phyloP scores from a whole-genome alignment of 2,329 filamentous ascomycete species.

The Sporothrix euskadiensis region DNA sequence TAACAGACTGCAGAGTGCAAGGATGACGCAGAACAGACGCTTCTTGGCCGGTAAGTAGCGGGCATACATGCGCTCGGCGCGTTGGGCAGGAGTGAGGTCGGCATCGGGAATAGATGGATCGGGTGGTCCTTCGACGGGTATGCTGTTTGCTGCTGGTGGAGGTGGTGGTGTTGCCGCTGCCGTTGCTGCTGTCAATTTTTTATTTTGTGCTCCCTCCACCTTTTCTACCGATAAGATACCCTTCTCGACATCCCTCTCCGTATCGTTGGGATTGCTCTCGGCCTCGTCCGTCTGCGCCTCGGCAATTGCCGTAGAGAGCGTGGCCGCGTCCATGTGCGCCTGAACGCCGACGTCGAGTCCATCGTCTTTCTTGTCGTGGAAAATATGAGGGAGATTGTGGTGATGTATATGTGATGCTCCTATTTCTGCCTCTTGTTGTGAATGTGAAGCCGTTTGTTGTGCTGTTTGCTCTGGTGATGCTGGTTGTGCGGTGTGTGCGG shows the following conservation, averaged over 20 bases:
- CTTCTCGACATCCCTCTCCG: conserved; percentile 7
- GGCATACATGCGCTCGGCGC: conserved; percentile 24
- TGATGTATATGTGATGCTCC: background rate
- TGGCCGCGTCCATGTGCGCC: conserved; percentile 3
- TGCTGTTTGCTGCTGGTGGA: background rate
- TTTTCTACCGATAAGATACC: background rate
- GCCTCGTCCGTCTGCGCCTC: background rate
- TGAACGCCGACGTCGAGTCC: background rate
- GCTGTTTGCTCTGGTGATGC: background rate
- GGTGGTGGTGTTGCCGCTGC: background rate
- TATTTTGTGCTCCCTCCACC: background rate
- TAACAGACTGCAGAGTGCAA: conserved; percentile 5
- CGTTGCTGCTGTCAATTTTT: background rate
- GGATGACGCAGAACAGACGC: conserved; percentile 14
- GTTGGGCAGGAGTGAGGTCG: conserved; percentile 9
- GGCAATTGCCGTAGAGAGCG: conserved; percentile 9
- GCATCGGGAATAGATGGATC: background rate
- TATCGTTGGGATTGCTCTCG: background rate
- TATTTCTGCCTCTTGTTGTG: background rate
- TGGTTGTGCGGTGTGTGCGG: background rate
- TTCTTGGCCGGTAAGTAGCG: conserved; percentile 22
- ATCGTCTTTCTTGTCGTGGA: background rate
- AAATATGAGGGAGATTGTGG: background rate
- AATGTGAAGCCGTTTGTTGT: background rate
- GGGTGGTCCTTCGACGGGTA: background rate